These are phyloP conservation scores for Arctium lappa DNA, from an alignment of 129 eudicot species.

Conservation along the genomic window DNA sequence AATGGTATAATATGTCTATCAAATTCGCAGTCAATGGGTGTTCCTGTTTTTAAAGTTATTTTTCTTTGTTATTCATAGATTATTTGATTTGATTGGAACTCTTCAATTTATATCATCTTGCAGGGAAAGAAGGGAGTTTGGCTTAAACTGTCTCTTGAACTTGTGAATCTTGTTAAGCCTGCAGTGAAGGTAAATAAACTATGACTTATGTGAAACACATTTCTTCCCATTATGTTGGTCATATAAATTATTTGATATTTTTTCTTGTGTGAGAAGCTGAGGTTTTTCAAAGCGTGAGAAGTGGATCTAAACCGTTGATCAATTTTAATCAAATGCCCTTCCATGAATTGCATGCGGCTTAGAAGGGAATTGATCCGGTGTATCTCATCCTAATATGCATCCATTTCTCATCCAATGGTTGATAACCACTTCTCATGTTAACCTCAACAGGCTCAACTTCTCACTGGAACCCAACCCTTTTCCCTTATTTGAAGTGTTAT, in stretches of 20 bases:
- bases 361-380: no score
- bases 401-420: no score
- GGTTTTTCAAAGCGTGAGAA: no score
- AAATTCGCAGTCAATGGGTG: background rate
- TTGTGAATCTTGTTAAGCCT: constrained; percentile 48
- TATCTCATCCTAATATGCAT: no score
- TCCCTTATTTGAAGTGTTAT: background rate
- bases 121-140: constrained; percentile 63
- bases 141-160: constrained; percentile 46
- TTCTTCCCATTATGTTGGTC: background rate
- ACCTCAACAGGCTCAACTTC: no score
- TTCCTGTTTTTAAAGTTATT: no score
- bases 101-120: background rate
- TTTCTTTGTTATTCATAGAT: background rate
- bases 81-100: background rate
- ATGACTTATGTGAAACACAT: background rate
- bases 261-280: no score
- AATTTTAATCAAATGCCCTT: no score
- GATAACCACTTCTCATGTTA: no score
- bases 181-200: constrained; percentile 46
- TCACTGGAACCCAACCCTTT: no score
- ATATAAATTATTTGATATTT: background rate
- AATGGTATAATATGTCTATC: background rate
- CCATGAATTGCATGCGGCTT: no score
- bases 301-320: no score